Evolutionary conservation across 2,329 filamentous ascomycete species (phyloP), one percentile per base, ranked within the genome.

Genomic region (Pseudopithomyces maydicus): DNA sequence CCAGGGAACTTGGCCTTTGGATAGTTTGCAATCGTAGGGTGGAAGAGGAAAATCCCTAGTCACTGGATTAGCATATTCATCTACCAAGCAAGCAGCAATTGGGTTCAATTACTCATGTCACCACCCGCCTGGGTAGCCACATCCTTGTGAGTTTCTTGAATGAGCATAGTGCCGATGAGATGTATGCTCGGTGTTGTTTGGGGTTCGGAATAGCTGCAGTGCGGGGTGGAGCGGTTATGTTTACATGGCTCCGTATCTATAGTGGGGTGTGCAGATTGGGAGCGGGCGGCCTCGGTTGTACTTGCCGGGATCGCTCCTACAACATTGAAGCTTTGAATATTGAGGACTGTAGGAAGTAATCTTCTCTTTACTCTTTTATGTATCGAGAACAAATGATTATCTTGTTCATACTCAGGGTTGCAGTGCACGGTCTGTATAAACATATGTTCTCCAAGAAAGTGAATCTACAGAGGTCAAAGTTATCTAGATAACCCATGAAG

Each of bases 1-100:
- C 90, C 92, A 0, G 92, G 92, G 70, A 96, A 97, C 70, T 87
- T 92, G 77, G 93, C 93, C 64, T 95, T 88, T 26, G 93, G 92
- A 73, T 96, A 96, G 58, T 90, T 89, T 0, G 91, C 85, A 64
- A 97, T 89, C 14, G 85, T 87, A 7, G 93, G 93, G 72, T 97
- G 91, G 78, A 93, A 97, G 73, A 96, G 73, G 77, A 93, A 96
- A 72, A 97, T 90, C 65, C 92, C 92, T 96, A 73, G 17, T 8
- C 45, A 29, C 46, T 46, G 38, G 26, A 59, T 47, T 36, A 23
- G 33, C n/a, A 17, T 36, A 19, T 54, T 22, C 14, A 23, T 22
- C 20, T 36, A 6, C 6, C 38, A 29, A 57, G 33, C 20, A 26
- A 32, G 29, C 48, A 63, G 38, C 33, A 48, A 39, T 32, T 15